phyloP scores from a whole-genome alignment of 768 basidiomycete genomes.

The Tricholoma hemisulphureum region DNA sequence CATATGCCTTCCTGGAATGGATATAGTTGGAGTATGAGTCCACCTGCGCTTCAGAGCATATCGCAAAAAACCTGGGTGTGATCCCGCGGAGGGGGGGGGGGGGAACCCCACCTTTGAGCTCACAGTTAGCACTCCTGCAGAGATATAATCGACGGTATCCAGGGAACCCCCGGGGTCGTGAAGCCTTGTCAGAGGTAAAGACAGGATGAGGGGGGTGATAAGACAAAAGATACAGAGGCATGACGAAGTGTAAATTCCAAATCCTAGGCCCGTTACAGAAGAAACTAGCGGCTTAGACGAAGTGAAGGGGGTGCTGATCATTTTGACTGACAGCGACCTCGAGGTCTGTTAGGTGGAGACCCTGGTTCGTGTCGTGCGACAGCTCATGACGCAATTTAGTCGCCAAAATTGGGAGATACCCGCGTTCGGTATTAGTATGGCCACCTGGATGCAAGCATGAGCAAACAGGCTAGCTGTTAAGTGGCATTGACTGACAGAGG shows the following conservation, averaged over 20 bases:
- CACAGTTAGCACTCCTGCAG: too few species aligned
- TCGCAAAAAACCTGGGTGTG: too few species aligned
- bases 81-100: too few species aligned
- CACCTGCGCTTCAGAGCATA: too few species aligned
- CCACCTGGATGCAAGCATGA: slow-evolving; percentile 50
- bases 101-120: too few species aligned
- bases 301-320: slow-evolving; percentile 73
- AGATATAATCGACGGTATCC: too few species aligned
- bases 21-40: too few species aligned
- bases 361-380: slow-evolving; percentile 30
- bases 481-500: slow-evolving; percentile 61
- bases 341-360: slow-evolving; percentile 38
- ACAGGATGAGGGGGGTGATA: too few species aligned
- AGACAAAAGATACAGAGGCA: too few species aligned
- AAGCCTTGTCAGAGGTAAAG: too few species aligned
- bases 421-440: slow-evolving; percentile 94
- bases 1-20: too few species aligned
- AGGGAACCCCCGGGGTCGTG: too few species aligned
- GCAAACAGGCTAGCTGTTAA: background rate
- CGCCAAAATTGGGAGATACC: slow-evolving; percentile 79
- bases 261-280: background rate
- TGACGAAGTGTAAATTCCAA: background rate
- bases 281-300: slow-evolving; percentile 43
- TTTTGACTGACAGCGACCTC: slow-evolving; percentile 69
- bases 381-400: slow-evolving; percentile 58